phyloP scores from a whole-genome alignment of 2,329 filamentous ascomycete genomes.

The Mycosphaerella arachidis region DNA sequence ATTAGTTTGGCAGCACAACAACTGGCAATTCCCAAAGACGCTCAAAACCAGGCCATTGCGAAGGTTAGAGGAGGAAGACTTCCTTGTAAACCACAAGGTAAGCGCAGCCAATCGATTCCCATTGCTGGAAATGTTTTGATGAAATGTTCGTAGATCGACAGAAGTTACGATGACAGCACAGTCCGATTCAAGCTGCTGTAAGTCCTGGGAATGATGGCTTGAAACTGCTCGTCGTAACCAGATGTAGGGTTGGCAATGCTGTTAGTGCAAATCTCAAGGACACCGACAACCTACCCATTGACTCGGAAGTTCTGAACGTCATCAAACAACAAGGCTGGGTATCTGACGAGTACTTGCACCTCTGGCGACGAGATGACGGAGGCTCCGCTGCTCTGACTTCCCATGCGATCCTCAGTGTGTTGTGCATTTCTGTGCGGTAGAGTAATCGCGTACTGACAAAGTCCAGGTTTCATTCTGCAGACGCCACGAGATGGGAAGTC shows the following conservation, averaged over 20 bases:
- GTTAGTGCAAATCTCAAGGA: constrained; percentile 30
- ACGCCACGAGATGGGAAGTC: constrained; percentile 32
- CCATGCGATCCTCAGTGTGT: constrained; percentile 29
- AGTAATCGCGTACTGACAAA: neutral
- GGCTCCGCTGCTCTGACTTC: constrained; percentile 30
- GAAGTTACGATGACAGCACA: constrained; percentile 34
- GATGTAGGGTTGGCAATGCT: constrained; percentile 22
- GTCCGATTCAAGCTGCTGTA: constrained; percentile 34
- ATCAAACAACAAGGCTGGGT: constrained; percentile 32
- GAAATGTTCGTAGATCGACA: constrained; percentile 25
- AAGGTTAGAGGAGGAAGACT: constrained; percentile 32
- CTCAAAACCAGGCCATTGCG: constrained; percentile 30
- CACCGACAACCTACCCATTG: constrained; percentile 25
- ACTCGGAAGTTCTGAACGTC: constrained; percentile 21
- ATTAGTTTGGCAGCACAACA: constrained; percentile 22
- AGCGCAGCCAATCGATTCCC: neutral
- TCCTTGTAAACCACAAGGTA: constrained; percentile 32
- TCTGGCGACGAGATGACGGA: constrained; percentile 33
- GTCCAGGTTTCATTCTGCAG: constrained; percentile 31
- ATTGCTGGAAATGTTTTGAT: neutral
- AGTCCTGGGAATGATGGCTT: neutral
- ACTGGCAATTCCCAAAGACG: constrained; percentile 29
- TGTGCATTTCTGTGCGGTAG: neutral
- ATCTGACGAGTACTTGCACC: constrained; percentile 32
- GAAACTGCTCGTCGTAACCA: neutral